A percentile compares a stretch with the other conserved stretches of the same genome.
phyloP scores from a whole-genome alignment of 202 grass and related monocot genomes.

The Panicum hallii region DNA sequence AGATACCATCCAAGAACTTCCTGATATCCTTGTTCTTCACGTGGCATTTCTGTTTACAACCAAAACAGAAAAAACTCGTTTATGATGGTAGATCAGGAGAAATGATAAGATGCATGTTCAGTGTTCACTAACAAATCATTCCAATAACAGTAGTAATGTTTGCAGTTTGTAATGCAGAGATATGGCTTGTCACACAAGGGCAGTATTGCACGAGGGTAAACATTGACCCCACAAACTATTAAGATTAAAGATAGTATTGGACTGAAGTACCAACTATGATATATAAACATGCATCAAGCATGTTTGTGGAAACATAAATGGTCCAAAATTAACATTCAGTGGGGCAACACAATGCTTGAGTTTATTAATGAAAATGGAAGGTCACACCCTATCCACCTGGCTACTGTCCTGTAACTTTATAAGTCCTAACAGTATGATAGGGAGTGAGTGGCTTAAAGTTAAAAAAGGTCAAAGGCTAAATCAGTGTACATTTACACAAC shows the following conservation, averaged over 20 bases:
- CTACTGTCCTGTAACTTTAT: not conserved
- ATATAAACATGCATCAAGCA: not conserved
- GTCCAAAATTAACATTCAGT: not conserved
- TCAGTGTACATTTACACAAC: not conserved
- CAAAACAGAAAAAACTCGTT: not conserved
- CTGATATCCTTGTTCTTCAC: conserved; percentile 76
- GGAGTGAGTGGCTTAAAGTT: not conserved
- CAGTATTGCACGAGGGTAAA: too few relatives aligned
- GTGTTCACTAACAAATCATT: not conserved
- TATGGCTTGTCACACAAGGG: not conserved
- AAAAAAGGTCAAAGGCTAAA: not conserved
- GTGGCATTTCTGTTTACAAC: conserved; percentile 65
- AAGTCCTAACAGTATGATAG: not conserved
- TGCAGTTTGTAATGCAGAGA: not conserved
- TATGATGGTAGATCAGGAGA: conserved; percentile 5
- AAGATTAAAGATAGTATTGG: not conserved
- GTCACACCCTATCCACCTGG: too few relatives aligned
- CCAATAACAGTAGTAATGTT: not conserved
- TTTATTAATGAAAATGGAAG: not conserved
- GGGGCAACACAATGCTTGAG: not conserved
- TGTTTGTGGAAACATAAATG: not conserved
- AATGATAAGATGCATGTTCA: not conserved
- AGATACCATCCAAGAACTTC: conserved; percentile 79
- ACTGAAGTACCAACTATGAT: not conserved
- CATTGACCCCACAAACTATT: not conserved